Percentiles rank a stretch among this genome's conserved stretches.
Evolutionary conservation across 1,284 basidiomycete genomes (phyloP).

Genomic region (Heliocybe sulcata): DNA sequence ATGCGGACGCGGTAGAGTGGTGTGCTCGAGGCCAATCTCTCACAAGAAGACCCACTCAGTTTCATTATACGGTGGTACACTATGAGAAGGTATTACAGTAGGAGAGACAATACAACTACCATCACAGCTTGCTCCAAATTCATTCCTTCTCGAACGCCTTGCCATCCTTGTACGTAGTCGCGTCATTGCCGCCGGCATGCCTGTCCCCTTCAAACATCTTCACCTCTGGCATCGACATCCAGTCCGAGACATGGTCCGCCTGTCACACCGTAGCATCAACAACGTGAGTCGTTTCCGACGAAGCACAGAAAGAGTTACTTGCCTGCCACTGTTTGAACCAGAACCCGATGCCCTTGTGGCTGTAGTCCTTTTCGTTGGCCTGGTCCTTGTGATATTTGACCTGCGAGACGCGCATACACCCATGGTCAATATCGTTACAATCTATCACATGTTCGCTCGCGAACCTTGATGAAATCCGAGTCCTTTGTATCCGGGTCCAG

Average conservation of each 20-base stretch:
- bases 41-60: too few relatives aligned
- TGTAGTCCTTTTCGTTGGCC: constrained; percentile 25
- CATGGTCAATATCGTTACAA: neutral
- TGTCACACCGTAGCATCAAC: neutral
- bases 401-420: constrained; percentile 8
- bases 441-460: neutral
- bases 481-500: constrained; percentile 22
- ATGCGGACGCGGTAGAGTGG: too few relatives aligned
- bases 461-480: constrained; percentile 17
- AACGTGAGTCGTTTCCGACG: neutral
- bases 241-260: constrained; percentile 1
- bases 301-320: neutral
- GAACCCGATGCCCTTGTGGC: constrained; percentile 22
- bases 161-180: neutral
- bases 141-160: constrained; percentile 1
- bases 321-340: constrained; percentile 25
- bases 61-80: too few relatives aligned
- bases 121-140: too few relatives aligned
- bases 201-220: neutral
- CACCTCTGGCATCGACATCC: constrained; percentile 1
- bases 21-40: too few relatives aligned
- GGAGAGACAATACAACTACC: too few relatives aligned
- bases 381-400: constrained; percentile 28
- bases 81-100: too few relatives aligned
- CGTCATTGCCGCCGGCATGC: neutral